phyloP scores from a whole-genome alignment of 1,139 yeast genomes.

The Zygoascus meyerae region DNA sequence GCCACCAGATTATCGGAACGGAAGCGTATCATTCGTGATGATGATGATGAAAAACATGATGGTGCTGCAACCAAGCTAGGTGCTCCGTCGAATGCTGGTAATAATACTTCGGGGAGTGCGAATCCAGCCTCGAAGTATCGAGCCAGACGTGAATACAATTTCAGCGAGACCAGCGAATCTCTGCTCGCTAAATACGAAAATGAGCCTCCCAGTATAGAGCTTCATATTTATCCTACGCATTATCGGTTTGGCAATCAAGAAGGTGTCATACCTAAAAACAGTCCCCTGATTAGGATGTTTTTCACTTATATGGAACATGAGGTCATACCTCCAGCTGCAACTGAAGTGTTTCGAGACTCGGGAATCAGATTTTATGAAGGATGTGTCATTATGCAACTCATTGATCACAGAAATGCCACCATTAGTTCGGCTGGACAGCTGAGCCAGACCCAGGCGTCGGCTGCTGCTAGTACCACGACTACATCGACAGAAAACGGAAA shows the following conservation, averaged over 20 bases:
- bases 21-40: conserved; percentile 29
- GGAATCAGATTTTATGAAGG: conserved; percentile 84
- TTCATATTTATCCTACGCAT: conserved; percentile 87
- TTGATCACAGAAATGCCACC: conserved; percentile 55
- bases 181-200: conserved; percentile 73
- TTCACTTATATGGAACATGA: conserved; percentile 73
- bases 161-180: conserved; percentile 64
- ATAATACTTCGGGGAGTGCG: conserved; percentile 25
- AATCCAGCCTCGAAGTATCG: conserved; percentile 28
- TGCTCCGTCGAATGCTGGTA: not conserved
- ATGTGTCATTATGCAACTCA: conserved; percentile 73
- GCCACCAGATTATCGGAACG: conserved; percentile 23
- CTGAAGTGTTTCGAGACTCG: conserved; percentile 83
- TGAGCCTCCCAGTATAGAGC: conserved; percentile 74
- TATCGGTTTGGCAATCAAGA: conserved; percentile 76
- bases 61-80: conserved; percentile 1
- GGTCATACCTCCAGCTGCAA: conserved; percentile 81
- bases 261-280: conserved; percentile 71
- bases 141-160: conserved; percentile 20
- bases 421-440: not conserved
- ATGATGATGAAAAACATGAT: conserved; percentile 21
- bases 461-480: not conserved
- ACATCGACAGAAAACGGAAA: not conserved
- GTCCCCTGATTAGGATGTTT: conserved; percentile 69
- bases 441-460: not conserved